A percentile compares a stretch with the other conserved stretches of the same genome.
Conservation (phyloP, 2,329 filamentous ascomycete species). For the Penicillium glabrum region DNA sequence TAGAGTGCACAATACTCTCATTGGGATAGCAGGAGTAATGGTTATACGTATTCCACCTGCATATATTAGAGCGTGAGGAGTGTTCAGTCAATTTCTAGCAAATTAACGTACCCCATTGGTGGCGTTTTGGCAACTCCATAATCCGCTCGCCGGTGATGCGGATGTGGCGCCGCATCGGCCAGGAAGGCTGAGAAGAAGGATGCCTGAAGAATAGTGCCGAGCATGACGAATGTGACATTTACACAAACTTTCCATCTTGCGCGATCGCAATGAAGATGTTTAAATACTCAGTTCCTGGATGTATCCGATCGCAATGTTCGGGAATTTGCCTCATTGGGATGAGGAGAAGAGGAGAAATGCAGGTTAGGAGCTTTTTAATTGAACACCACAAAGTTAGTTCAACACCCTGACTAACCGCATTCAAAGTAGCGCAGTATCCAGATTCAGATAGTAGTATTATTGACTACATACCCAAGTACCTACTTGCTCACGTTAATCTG, state of each 20-base stretch:
- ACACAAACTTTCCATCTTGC: not conserved
- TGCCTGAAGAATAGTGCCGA: not conserved
- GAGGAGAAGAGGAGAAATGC: not conserved
- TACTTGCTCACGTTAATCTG: too few relatives aligned
- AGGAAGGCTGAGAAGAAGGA: not conserved
- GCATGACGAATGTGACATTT: not conserved
- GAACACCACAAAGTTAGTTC: too few relatives aligned
- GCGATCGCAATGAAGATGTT: not conserved
- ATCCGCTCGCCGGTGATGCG: slow-evolving; percentile 3
- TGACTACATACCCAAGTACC: too few relatives aligned
- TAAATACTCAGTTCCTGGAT: not conserved
- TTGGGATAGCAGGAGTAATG: slow-evolving; percentile 53
- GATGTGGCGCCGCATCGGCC: not conserved
- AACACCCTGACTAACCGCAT: too few relatives aligned
- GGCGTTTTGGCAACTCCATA: slow-evolving; percentile 29
- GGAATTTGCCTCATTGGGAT: slow-evolving; percentile 2
- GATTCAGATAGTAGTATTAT: too few relatives aligned
- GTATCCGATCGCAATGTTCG: not conserved
- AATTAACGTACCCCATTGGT: slow-evolving; percentile 27
- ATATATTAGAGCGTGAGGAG: not conserved
- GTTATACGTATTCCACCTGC: slow-evolving; percentile 62
- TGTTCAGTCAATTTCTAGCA: not conserved
- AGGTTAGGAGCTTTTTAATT: too few relatives aligned
- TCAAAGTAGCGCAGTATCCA: too few relatives aligned
- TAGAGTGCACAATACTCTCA: slow-evolving; percentile 51